A percentile compares a stretch with the other conserved stretches of the same genome.
These are phyloP conservation scores for Mucor sp. DNA, from an alignment of 371 early-diverging fungal genomes.

Conservation along the genomic window DNA sequence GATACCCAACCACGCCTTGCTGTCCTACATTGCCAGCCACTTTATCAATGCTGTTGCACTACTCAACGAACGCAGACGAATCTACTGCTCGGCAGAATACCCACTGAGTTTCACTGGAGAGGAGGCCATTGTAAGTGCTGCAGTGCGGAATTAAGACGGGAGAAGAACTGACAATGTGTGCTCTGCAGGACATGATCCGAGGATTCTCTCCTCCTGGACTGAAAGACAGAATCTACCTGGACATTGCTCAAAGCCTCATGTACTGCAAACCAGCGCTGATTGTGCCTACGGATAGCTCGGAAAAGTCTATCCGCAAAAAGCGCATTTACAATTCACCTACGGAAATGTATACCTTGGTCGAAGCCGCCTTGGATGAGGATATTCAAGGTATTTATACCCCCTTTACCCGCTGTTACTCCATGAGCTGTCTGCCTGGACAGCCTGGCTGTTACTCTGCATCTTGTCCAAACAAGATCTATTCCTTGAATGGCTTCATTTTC, in stretches of 20 bases:
- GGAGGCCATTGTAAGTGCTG: slow-evolving; percentile 41
- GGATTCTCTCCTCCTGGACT: slow-evolving; percentile 27
- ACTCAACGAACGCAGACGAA: slow-evolving; percentile 33
- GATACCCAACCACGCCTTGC: slow-evolving; percentile 33
- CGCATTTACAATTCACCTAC: slow-evolving; percentile 37
- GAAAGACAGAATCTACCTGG: slow-evolving; percentile 19
- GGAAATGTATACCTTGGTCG: slow-evolving; percentile 43
- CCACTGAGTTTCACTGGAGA: slow-evolving; percentile 48
- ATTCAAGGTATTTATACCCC: slow-evolving; percentile 44
- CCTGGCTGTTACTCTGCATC: slow-evolving; percentile 46
- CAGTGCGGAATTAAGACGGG: background rate
- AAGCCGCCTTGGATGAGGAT: slow-evolving; percentile 25
- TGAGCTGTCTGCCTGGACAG: slow-evolving; percentile 33
- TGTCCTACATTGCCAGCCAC: slow-evolving; percentile 32
- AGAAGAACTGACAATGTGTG: background rate
- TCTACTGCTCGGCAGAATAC: slow-evolving; percentile 44
- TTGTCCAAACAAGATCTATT: slow-evolving; percentile 35
- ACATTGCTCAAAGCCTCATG: slow-evolving; percentile 40
- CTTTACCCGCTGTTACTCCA: slow-evolving; percentile 41
- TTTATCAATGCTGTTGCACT: slow-evolving; percentile 30
- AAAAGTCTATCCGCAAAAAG: slow-evolving; percentile 41
- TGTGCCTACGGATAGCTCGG: slow-evolving; percentile 40
- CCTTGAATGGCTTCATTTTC: slow-evolving; percentile 2
- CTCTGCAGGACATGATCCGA: slow-evolving; percentile 36
- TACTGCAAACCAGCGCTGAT: slow-evolving; percentile 37